These are phyloP conservation scores for Fusarium sp. DNA, from an alignment of 2,329 filamentous ascomycete genomes.

Conservation along the genomic window DNA sequence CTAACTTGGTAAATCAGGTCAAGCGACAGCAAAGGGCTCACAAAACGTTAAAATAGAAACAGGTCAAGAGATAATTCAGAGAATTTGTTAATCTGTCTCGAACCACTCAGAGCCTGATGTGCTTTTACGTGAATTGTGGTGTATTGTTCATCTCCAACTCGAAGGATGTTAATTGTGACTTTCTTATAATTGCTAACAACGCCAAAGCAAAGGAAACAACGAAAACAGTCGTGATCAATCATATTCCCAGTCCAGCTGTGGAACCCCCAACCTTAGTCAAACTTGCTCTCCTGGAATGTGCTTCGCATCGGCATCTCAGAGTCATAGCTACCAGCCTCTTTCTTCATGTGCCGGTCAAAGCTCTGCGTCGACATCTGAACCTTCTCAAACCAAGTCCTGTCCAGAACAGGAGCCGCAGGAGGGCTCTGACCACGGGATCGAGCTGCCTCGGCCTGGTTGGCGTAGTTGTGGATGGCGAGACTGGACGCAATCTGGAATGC, in stretches of 20 bases:
- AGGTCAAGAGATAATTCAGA: too few species aligned
- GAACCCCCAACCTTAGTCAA: not conserved
- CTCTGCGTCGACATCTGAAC: constrained; percentile 56
- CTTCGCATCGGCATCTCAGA: constrained; percentile 47
- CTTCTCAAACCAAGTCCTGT: constrained; percentile 52
- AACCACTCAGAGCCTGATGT: not conserved
- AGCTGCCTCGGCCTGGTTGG: constrained; percentile 44
- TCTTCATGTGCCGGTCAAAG: constrained; percentile 55
- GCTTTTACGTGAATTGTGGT: not conserved
- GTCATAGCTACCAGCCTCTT: constrained; percentile 48
- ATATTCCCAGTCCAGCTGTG: not conserved
- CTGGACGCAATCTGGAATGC: constrained; percentile 51
- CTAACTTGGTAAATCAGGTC: too few species aligned
- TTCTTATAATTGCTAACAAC: not conserved
- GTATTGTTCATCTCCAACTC: not conserved
- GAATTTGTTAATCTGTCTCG: not conserved
- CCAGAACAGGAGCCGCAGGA: constrained; percentile 50
- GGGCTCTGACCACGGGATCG: constrained; percentile 46
- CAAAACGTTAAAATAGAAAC: not conserved
- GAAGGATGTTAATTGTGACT: not conserved
- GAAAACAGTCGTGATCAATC: not conserved
- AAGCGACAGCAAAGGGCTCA: too few species aligned
- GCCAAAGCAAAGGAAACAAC: not conserved
- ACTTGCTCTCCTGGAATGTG: constrained; percentile 45
- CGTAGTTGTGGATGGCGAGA: constrained; percentile 51